phyloP scores from a whole-genome alignment of 805 yeast genomes.

The Metschnikowia lunata region DNA sequence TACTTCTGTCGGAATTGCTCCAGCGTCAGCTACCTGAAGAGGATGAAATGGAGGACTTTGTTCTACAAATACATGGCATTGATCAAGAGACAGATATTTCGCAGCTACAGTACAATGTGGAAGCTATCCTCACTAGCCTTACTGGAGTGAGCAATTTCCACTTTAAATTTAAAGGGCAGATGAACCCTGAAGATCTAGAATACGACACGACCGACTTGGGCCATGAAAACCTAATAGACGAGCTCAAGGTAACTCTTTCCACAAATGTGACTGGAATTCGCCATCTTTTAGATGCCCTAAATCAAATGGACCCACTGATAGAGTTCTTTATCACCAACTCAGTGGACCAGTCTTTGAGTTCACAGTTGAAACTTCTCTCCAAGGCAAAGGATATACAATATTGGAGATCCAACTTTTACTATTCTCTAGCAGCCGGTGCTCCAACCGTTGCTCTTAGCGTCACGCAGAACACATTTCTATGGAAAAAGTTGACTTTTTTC shows the following conservation, averaged over 20 bases:
- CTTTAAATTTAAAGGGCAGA: conserved; percentile 21
- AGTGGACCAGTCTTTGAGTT: conserved; percentile 49
- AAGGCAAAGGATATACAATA: conserved; percentile 65
- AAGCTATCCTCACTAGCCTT: conserved; percentile 32
- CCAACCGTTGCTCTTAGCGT: conserved; percentile 56
- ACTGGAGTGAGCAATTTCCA: conserved; percentile 27
- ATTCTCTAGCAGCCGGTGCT: conserved; percentile 51
- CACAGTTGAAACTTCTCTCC: conserved; percentile 67
- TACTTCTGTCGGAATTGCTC: conserved; percentile 6
- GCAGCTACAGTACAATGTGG: conserved; percentile 35
- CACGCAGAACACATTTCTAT: conserved; percentile 36
- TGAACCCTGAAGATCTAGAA: conserved; percentile 15
- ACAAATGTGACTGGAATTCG: conserved; percentile 57
- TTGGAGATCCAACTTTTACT: conserved; percentile 60
- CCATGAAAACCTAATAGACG: conserved; percentile 25
- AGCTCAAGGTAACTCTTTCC: conserved; percentile 46
- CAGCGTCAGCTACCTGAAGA: neutral
- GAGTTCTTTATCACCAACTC: conserved; percentile 46
- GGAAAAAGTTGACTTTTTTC: conserved; percentile 31
- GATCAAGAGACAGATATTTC: conserved; percentile 23
- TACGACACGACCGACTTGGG: conserved; percentile 11
- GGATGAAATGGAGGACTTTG: conserved; percentile 23
- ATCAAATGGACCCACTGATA: conserved; percentile 48
- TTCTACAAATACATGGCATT: conserved; percentile 34
- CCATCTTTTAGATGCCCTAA: conserved; percentile 44